Evolutionary conservation across 129 eudicot species (phyloP).

Genomic region (Saposhnikovia divaricata): DNA sequence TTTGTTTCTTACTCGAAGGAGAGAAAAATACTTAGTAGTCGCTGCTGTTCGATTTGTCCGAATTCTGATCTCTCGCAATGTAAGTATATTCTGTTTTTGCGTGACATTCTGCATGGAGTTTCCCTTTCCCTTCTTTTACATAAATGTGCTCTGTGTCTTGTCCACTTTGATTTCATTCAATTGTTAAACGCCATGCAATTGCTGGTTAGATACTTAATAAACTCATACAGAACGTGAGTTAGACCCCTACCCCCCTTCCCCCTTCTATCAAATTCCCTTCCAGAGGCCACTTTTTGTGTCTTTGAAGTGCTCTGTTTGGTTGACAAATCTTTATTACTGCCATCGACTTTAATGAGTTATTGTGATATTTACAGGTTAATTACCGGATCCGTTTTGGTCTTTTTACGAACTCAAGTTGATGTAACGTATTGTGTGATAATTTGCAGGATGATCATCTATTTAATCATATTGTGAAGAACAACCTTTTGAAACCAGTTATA

Average conservation of each 20-base stretch:
- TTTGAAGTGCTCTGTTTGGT: not conserved
- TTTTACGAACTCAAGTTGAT: not conserved
- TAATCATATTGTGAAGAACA: slow-evolving; percentile 73
- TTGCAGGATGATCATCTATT: slow-evolving; percentile 84
- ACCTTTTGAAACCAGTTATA: slow-evolving; percentile 70
- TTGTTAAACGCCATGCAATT: not conserved
- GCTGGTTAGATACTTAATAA: not conserved
- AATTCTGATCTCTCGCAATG: slow-evolving; percentile 68
- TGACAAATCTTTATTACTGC: not conserved
- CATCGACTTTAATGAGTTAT: not conserved
- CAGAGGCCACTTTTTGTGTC: not conserved
- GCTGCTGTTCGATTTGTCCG: slow-evolving; percentile 83
- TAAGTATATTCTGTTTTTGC: slow-evolving; percentile 22
- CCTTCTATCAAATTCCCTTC: not conserved
- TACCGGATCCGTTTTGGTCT: not conserved
- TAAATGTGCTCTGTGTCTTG: not conserved
- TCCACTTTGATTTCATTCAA: not conserved
- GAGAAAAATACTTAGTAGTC: slow-evolving; percentile 82
- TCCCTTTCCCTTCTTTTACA: not conserved
- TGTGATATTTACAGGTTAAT: not conserved
- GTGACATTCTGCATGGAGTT: not conserved
- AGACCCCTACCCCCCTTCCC: not conserved
- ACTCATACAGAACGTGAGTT: not conserved
- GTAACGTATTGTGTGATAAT: slow-evolving; percentile 8
- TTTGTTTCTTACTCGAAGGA: slow-evolving; percentile 67